These are phyloP conservation scores for Sugiyamaella neomexicana DNA, from an alignment of 1,139 yeast genomes.

Conservation along the genomic window DNA sequence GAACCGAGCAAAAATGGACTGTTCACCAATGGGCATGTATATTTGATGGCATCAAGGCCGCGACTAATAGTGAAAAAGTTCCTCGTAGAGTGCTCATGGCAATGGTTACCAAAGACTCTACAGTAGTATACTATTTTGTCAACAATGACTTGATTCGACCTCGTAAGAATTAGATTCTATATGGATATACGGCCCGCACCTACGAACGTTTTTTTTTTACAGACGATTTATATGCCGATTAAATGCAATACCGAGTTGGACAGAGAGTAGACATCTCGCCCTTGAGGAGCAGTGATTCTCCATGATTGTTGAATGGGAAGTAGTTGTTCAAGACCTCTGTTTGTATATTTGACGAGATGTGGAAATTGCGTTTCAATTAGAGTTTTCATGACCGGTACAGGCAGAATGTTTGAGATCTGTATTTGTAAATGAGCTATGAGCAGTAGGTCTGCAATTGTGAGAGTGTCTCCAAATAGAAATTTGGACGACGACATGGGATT, in stretches of 20 bases:
- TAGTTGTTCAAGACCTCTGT: slow-evolving; percentile 8
- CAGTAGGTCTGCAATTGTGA: slow-evolving; percentile 32
- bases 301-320: not conserved
- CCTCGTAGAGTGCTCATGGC: slow-evolving; percentile 54
- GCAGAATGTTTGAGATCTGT: slow-evolving; percentile 28
- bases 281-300: slow-evolving; percentile 1
- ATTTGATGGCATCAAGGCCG: slow-evolving; percentile 31
- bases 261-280: slow-evolving; percentile 11
- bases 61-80: slow-evolving; percentile 21
- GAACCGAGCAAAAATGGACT: slow-evolving; percentile 37
- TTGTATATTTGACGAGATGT: slow-evolving; percentile 18
- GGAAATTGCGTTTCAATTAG: slow-evolving; percentile 31
- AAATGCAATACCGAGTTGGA: slow-evolving; percentile 11
- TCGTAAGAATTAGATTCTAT: slow-evolving; percentile 49
- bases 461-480: slow-evolving; percentile 21
- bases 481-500: no score
- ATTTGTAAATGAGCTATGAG: slow-evolving; percentile 33
- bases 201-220: no score
- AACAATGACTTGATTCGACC: slow-evolving; percentile 65
- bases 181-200: no score
- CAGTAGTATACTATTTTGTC: slow-evolving; percentile 65
- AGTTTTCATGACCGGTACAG: slow-evolving; percentile 27
- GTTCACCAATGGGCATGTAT: slow-evolving; percentile 38
- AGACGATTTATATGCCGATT: not conserved
- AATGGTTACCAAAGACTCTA: slow-evolving; percentile 61